Evolutionary conservation across 1,284 basidiomycete species (phyloP), one percentile per base, ranked within the genome.

Genomic region (Pascua sp.): DNA sequence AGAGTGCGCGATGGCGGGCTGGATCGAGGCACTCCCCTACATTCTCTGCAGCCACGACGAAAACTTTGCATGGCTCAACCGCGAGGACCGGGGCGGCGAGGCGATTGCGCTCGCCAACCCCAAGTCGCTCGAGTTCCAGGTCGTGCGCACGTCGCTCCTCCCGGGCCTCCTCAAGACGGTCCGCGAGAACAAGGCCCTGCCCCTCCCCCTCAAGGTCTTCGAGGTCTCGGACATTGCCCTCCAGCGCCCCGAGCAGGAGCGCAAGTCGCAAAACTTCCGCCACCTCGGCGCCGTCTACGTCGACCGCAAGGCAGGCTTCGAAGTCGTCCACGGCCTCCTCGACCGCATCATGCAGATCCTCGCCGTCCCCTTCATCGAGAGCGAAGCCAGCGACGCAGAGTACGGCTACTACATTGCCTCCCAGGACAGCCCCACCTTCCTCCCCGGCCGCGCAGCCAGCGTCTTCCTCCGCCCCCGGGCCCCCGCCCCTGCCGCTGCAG

Each of bases 1-100:
- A 57, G 93, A 98, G 73, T 98, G 94, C 83, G 92, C 93, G 0
- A 83, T 91, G 71, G 88, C 92, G 0, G 95, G 96, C 17, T 98
- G 95, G 92, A 83, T 91, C 47, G 95, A 99, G 77, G 93, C 91
- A 4, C 81, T 98, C 7, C 91, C 96, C 24, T 83, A 98, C 55
- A 98, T 94, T 72, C 82, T 98, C 88, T 98, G 96, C 80, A 95
- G 92, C 16, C 91, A 95, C 73, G 95, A 98, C 75, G 95, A 99
- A 78, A 98, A 98, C 80, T 99, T 96, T 72, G 86, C 85, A 49
- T 94, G 86, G 81, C 81, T 99, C 62, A 94, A 96, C 78, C 87
- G 87, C 58, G 75, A 81, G 49, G 95, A 98, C 75, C 87, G 91
- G 61, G 86, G 87, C 37, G 84, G 83, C 48, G 82, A 84, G 40